These are phyloP conservation scores for Pythium utonaiense DNA, from an alignment of 352 stramenopile genomes.

Conservation along the genomic window DNA sequence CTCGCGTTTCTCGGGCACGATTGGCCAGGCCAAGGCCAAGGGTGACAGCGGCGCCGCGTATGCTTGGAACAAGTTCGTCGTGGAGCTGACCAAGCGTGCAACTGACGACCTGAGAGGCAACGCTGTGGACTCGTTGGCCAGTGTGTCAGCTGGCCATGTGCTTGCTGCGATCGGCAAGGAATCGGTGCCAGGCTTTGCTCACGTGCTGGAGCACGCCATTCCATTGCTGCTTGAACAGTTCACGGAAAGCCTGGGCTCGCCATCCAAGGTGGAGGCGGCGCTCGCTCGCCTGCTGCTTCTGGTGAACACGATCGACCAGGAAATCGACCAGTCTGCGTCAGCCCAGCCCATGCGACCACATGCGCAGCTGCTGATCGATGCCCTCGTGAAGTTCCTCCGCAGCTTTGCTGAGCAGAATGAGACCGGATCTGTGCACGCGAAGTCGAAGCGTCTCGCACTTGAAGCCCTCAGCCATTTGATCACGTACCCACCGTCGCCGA, in stretches of 20 bases:
- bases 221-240: conserved; percentile 68
- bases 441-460: conserved; percentile 60
- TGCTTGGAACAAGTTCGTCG: conserved; percentile 85
- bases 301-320: conserved; percentile 78
- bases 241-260: conserved; percentile 36
- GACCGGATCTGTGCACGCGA: conserved; percentile 28
- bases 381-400: conserved; percentile 54
- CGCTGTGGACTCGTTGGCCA: conserved; percentile 78
- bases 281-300: conserved; percentile 62
- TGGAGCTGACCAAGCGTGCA: conserved; percentile 66
- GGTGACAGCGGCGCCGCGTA: conserved; percentile 51
- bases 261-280: conserved; percentile 65
- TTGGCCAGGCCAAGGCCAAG: conserved; percentile 61
- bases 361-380: conserved; percentile 48
- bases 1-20: conserved; percentile 53
- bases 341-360: conserved; percentile 76
- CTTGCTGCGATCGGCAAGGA: conserved; percentile 66
- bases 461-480: conserved; percentile 70
- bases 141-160: conserved; percentile 66
- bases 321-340: conserved; percentile 73
- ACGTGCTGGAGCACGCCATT: conserved; percentile 66
- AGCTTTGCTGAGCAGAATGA: conserved; percentile 21
- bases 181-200: conserved; percentile 56
- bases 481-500: conserved; percentile 73
- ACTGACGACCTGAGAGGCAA: conserved; percentile 62